A percentile compares a stretch with the other conserved stretches of the same genome.
Conservation (phyloP, 2,329 filamentous ascomycete species). For the Colletotrichum sp. region DNA sequence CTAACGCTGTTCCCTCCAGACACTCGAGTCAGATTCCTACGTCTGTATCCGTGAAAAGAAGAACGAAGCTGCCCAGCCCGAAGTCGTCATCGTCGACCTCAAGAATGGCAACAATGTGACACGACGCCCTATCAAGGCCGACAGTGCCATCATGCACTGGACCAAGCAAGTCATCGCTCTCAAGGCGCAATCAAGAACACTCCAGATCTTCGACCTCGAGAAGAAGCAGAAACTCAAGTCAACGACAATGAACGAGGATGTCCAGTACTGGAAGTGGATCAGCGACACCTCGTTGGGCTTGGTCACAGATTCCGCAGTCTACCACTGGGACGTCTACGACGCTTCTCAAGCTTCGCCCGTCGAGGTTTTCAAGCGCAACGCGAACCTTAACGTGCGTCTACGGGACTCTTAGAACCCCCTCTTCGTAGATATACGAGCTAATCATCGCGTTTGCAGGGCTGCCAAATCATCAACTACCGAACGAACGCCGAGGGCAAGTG, state of each 20-base stretch:
- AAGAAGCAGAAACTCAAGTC: slow-evolving; percentile 97
- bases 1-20: slow-evolving; percentile 81
- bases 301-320: slow-evolving; percentile 89
- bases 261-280: slow-evolving; percentile 99
- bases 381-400: slow-evolving; percentile 79
- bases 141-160: slow-evolving; percentile 99
- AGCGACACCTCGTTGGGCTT: slow-evolving; percentile 86
- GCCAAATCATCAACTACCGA: slow-evolving; percentile 99
- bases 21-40: slow-evolving; percentile 95
- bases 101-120: slow-evolving; percentile 98
- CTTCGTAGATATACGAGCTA: not conserved
- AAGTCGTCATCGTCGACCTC: slow-evolving; percentile 97
- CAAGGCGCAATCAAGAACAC: slow-evolving; percentile 89
- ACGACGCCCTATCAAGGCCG: slow-evolving; percentile 94
- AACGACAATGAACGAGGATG: slow-evolving; percentile 93
- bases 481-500: slow-evolving; percentile 95
- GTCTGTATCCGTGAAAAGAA: slow-evolving; percentile 97
- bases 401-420: not conserved
- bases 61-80: slow-evolving; percentile 80
- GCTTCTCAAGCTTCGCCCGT: slow-evolving; percentile 76
- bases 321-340: slow-evolving; percentile 98
- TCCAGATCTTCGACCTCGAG: slow-evolving; percentile 96
- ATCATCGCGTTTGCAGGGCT: slow-evolving; percentile 61
- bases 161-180: slow-evolving; percentile 93
- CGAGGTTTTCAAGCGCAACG: slow-evolving; percentile 94